Evolutionary conservation across 768 basidiomycete species (phyloP).

Genomic region (Boletus rubescentipes): DNA sequence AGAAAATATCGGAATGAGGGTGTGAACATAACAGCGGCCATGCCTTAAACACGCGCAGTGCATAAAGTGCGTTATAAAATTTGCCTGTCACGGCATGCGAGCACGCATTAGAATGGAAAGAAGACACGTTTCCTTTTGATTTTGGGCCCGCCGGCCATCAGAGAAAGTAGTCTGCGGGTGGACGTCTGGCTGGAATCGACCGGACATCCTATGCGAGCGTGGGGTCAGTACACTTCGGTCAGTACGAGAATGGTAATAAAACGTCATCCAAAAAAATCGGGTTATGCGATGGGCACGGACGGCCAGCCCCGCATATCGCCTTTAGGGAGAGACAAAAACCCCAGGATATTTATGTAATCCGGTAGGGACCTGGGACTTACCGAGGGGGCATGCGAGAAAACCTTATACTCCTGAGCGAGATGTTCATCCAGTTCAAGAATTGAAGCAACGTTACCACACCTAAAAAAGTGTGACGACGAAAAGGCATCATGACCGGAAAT

Average conservation of each 20-base stretch:
- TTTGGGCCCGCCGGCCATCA: constrained; percentile 29
- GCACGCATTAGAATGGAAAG: constrained; percentile 17
- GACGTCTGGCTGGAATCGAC: constrained; percentile 79
- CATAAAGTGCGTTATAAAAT: constrained; percentile 11
- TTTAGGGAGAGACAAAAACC: constrained; percentile 12
- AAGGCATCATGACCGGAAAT: constrained; percentile 26
- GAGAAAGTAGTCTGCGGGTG: constrained; percentile 86
- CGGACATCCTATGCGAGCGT: constrained; percentile 60
- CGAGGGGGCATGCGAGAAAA: constrained; percentile 87
- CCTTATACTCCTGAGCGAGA: constrained; percentile 92
- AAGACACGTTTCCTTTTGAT: constrained; percentile 7
- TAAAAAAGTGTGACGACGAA: constrained; percentile 31
- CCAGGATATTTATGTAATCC: constrained; percentile 17
- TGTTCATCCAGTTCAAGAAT: constrained; percentile 94
- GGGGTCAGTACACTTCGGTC: background rate
- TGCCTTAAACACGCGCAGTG: constrained; percentile 28
- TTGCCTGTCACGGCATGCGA: constrained; percentile 19
- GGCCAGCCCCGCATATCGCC: constrained; percentile 29
- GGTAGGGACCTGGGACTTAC: constrained; percentile 43
- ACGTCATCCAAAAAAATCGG: background rate
- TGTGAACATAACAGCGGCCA: constrained; percentile 22
- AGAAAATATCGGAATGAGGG: constrained; percentile 17
- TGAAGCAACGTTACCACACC: constrained; percentile 95
- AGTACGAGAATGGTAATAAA: background rate
- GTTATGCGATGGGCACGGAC: constrained; percentile 7